A percentile compares a stretch with the other conserved stretches of the same genome.
These are phyloP conservation scores for Fusarium circinatum DNA, from an alignment of 2,329 filamentous ascomycete species.

Conservation along the genomic window DNA sequence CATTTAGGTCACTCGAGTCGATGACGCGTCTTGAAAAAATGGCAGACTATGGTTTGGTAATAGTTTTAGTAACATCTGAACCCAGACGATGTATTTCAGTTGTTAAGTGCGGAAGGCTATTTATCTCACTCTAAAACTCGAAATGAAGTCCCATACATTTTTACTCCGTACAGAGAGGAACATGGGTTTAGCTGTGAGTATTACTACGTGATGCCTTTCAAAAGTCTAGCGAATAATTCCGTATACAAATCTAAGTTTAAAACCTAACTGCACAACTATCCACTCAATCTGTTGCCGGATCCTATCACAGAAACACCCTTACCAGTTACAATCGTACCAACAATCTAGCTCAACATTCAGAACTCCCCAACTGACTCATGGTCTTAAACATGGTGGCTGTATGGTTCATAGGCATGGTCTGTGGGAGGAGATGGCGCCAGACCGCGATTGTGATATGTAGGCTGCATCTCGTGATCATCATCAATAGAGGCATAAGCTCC, in stretches of 20 bases:
- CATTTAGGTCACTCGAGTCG: not conserved
- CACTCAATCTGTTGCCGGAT: not conserved
- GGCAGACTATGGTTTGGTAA: too few relatives aligned
- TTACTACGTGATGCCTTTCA: rapidly evolving
- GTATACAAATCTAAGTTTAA: not conserved
- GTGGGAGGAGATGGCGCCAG: not conserved
- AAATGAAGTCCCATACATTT: rapidly evolving
- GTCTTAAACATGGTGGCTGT: not conserved
- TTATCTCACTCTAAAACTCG: not conserved
- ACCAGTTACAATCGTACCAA: not conserved
- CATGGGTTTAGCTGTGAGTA: not conserved
- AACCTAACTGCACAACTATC: not conserved
- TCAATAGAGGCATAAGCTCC: not conserved
- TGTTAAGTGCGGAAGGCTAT: not conserved
- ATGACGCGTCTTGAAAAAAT: rapidly evolving
- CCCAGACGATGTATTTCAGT: not conserved
- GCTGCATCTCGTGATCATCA: not conserved
- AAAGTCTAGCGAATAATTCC: not conserved
- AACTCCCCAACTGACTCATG: not conserved
- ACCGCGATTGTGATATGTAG: not conserved
- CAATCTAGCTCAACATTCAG: rapidly evolving
- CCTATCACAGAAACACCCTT: not conserved
- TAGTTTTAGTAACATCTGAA: too few relatives aligned
- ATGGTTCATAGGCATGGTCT: not conserved
- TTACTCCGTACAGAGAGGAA: too few relatives aligned